Base-by-base conservation (phyloP, 78 protist genomes). In the Dictyostelium citrinum region DNA sequence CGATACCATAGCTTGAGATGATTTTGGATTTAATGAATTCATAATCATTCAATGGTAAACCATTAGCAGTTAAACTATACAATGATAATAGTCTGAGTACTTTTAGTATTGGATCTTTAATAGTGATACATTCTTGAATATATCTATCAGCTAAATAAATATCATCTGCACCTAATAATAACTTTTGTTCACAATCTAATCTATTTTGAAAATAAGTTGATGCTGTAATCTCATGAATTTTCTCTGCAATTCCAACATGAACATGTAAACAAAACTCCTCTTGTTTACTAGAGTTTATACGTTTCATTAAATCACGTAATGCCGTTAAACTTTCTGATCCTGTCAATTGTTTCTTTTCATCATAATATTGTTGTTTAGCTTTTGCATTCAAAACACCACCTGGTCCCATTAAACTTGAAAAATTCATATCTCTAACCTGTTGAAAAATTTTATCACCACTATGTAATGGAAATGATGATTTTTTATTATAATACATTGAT, bases 11-110 rank as follows among this genome's bases (percentile, higher is more conserved):
- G 7, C 8, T 83, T 46, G 93, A 97, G n/a, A 95, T 16, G 55
- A 97, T 79, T 1, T 92, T 90, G 0, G 58, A 4, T 37, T 90
- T 91, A 6, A 95, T 29, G 4, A 3, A 6, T 10, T 97, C 96
- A 49, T 81, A 92, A 43, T 22, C 55, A 41, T 55, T 95, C 16
- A n/a, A 29, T 64, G 75, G 79, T 79, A 98, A 24, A 55, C 99
- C 99, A 45, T 39, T 70, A 31, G 5, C 8, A 6, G 76, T 45
- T 16, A 96, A 7, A 51, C 98, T 96, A 14, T 35, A 27, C 27
- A 98, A 85, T 43, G 96, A 79, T 14, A 97, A 17, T 37, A 98
- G 75, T 45, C 99, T 90, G 22, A 97, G 81, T 20, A 97, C 97
- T 68, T 93, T 97, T 31, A 39, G 20, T 37, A 96, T 60, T 31